A percentile compares a stretch with the other conserved stretches of the same genome.
Conservation (phyloP, 345 rosid genomes). For the Arabidopsis suecica region DNA sequence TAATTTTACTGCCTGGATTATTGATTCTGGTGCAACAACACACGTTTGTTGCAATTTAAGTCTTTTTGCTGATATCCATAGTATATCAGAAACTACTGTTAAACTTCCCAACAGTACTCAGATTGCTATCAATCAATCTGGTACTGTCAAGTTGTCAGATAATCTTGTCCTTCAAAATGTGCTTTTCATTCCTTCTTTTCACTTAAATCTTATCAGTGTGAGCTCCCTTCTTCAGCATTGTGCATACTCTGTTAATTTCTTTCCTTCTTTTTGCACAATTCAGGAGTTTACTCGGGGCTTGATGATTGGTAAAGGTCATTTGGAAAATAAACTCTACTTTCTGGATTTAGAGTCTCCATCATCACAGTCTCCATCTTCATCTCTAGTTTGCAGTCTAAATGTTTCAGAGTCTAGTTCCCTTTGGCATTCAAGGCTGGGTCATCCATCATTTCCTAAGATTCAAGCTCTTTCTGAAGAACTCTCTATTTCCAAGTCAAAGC, state of each 20-base stretch:
- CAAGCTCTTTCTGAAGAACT: neutral
- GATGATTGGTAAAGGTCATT: neutral
- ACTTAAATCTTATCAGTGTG: neutral
- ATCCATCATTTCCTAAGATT: neutral
- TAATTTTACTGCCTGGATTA: too few relatives aligned
- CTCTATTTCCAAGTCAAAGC: neutral
- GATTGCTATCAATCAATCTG: neutral
- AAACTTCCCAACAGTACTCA: too few relatives aligned
- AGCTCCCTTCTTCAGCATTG: neutral
- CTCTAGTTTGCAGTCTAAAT: neutral
- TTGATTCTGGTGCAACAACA: too few relatives aligned
- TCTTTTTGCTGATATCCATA: too few relatives aligned
- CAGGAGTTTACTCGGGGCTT: neutral
- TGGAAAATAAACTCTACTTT: neutral
- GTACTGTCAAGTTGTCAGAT: neutral
- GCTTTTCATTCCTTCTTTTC: neutral
- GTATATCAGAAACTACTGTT: too few relatives aligned
- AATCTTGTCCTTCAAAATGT: neutral
- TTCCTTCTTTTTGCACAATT: neutral
- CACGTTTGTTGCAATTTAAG: too few relatives aligned
- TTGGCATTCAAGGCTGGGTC: neutral
- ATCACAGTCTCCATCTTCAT: neutral
- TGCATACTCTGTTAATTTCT: neutral
- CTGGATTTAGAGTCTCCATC: neutral
- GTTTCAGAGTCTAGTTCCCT: neutral